phyloP scores from a whole-genome alignment of 2,329 filamentous ascomycete genomes.

The Fusarium sp. region DNA sequence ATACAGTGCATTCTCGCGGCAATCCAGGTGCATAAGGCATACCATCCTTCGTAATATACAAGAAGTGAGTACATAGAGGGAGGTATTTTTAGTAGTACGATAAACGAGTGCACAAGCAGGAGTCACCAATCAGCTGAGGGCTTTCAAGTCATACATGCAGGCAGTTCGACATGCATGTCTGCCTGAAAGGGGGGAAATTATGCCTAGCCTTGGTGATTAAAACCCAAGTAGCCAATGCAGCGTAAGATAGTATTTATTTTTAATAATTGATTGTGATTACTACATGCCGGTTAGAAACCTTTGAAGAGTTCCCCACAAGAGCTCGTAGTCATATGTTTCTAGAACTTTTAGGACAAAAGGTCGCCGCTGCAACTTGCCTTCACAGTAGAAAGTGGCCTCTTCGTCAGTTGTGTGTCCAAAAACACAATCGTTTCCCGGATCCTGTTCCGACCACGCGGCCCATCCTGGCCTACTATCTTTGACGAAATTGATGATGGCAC shows the following conservation, averaged over 20 bases:
- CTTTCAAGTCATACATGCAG: too few species aligned
- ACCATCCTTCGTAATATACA: background rate
- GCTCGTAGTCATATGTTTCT: background rate
- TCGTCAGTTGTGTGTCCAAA: background rate
- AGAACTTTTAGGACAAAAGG: background rate
- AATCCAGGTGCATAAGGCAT: background rate
- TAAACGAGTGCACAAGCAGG: too few species aligned
- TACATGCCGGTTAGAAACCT: background rate
- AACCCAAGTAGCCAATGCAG: too few species aligned
- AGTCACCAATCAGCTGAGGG: too few species aligned
- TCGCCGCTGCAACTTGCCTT: background rate
- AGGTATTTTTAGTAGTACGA: too few species aligned
- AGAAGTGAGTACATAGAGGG: background rate
- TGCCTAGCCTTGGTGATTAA: too few species aligned
- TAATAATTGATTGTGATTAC: too few species aligned
- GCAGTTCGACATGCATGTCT: too few species aligned
- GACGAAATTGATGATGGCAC: background rate
- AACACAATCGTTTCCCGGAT: background rate
- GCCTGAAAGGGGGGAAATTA: too few species aligned
- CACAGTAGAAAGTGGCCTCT: background rate
- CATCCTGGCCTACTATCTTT: background rate
- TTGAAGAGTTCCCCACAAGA: background rate
- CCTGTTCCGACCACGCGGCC: background rate
- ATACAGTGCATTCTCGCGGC: background rate
- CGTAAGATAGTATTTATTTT: too few species aligned